phyloP scores from a whole-genome alignment of 2,329 filamentous ascomycete genomes.

The Thermomyces lanuginosus region DNA sequence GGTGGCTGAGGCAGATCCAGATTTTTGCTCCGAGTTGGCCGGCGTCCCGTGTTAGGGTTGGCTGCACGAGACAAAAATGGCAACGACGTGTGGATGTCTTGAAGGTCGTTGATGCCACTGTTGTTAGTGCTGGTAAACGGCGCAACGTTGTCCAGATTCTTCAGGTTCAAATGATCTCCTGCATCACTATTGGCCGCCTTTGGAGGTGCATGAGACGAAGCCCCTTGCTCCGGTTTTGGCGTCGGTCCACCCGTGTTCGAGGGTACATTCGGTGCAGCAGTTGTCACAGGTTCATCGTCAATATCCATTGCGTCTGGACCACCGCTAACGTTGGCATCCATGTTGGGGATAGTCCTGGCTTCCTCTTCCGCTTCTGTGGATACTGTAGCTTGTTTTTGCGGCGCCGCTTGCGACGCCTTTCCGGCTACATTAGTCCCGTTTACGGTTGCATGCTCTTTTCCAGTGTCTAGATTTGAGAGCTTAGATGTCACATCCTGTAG shows the following conservation, averaged over 20 bases:
- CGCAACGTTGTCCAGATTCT: conserved; percentile 33
- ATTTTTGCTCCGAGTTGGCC: conserved; percentile 19
- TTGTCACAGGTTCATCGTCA: conserved; percentile 23
- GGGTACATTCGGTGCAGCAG: too few relatives aligned
- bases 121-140: conserved; percentile 33
- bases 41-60: conserved; percentile 25
- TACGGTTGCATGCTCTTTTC: conserved; percentile 13
- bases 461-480: conserved; percentile 14
- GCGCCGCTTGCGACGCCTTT: conserved; percentile 15
- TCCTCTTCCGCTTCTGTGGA: conserved; percentile 26
- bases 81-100: conserved; percentile 37
- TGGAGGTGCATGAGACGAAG: conserved; percentile 7
- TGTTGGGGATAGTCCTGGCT: conserved; percentile 14
- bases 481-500: conserved; percentile 20
- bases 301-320: conserved; percentile 31
- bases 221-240: conserved; percentile 6
- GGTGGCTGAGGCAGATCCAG: conserved; percentile 38
- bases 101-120: conserved; percentile 36
- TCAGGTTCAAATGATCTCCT: conserved; percentile 28
- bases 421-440: conserved; percentile 18
- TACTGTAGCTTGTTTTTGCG: conserved; percentile 20
- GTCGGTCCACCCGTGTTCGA: conserved; percentile 5
- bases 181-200: conserved; percentile 7
- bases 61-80: conserved; percentile 43
- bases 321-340: conserved; percentile 5